phyloP scores from a whole-genome alignment of 2,329 filamentous ascomycete genomes.

The Capronia americana region DNA sequence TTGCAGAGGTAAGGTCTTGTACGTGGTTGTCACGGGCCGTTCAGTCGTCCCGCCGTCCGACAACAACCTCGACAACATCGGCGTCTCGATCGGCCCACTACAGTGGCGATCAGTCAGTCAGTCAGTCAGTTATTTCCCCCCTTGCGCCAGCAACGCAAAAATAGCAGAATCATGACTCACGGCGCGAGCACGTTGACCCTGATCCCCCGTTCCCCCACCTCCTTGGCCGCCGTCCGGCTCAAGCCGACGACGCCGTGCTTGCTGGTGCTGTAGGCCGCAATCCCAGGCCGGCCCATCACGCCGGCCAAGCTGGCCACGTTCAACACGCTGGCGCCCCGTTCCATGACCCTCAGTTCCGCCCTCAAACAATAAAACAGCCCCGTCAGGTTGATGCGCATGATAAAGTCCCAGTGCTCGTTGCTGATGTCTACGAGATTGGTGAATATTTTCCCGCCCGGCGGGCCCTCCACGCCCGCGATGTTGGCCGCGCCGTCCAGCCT shows the following conservation, averaged over 20 bases:
- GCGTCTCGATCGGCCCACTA: conserved; percentile 32
- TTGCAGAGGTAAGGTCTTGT: conserved; percentile 50
- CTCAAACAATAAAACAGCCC: conserved; percentile 51
- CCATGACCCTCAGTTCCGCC: conserved; percentile 52
- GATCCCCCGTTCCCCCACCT: conserved; percentile 45
- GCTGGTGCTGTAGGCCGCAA: conserved; percentile 51
- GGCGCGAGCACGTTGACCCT: conserved; percentile 49
- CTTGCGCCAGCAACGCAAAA: background rate
- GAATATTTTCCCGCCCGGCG: conserved; percentile 53
- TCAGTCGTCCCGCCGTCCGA: conserved; percentile 14
- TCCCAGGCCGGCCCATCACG: conserved; percentile 45
- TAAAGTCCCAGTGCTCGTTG: conserved; percentile 52
- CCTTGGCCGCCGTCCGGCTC: conserved; percentile 49
- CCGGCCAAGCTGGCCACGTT: conserved; percentile 53
- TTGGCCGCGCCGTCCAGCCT: conserved; percentile 38
- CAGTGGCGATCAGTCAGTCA: conserved; percentile 8
- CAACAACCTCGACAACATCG: conserved; percentile 28
- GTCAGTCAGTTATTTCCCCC: background rate
- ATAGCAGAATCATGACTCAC: conserved; percentile 10
- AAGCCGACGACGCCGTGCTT: conserved; percentile 55
- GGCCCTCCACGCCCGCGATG: conserved; percentile 43
- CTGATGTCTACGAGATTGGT: conserved; percentile 45
- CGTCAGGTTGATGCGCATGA: conserved; percentile 52
- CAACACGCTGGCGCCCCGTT: conserved; percentile 47
- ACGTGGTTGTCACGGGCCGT: conserved; percentile 26